Conservation (phyloP, 495 filamentous ascomycete species). For the Penicillium pancosmium region DNA sequence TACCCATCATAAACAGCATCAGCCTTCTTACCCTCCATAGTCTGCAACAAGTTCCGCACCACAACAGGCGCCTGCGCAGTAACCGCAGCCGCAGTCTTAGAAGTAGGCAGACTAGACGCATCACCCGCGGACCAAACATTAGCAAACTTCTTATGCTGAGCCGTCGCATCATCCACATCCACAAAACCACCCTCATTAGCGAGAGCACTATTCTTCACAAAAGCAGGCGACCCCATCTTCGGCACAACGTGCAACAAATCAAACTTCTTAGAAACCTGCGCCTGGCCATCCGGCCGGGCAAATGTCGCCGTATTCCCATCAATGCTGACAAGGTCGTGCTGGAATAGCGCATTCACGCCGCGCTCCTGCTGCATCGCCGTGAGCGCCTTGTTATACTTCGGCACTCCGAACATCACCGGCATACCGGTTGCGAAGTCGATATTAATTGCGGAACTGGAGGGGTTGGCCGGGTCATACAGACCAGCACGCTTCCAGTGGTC, state of each 20-base stretch:
- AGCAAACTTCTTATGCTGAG: slow-evolving; percentile 61
- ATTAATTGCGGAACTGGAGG: slow-evolving; percentile 52
- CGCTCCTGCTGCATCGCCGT: slow-evolving; percentile 64
- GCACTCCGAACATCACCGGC: slow-evolving; percentile 68
- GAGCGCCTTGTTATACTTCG: slow-evolving; percentile 65
- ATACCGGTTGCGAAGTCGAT: slow-evolving; percentile 66
- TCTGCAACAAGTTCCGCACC: slow-evolving; percentile 55
- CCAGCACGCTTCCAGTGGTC: slow-evolving; percentile 66
- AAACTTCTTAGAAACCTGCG: slow-evolving; percentile 53
- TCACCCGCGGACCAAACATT: slow-evolving; percentile 75
- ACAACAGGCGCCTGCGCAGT: slow-evolving; percentile 64
- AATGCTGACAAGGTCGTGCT: slow-evolving; percentile 64
- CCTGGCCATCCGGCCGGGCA: slow-evolving; percentile 45
- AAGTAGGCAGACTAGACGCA: slow-evolving; percentile 65
- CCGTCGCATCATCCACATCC: slow-evolving; percentile 62
- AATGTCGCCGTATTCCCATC: slow-evolving; percentile 61
- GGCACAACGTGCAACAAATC: slow-evolving; percentile 63
- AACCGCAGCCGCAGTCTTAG: slow-evolving; percentile 70
- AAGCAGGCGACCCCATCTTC: slow-evolving; percentile 63
- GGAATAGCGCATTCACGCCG: slow-evolving; percentile 66
- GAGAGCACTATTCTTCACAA: slow-evolving; percentile 58
- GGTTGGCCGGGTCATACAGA: slow-evolving; percentile 51
- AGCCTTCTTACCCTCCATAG: slow-evolving; percentile 57
- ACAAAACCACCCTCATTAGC: slow-evolving; percentile 66
- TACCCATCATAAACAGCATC: slow-evolving; percentile 64